These are phyloP conservation scores for Colletotrichum sp. DNA, from an alignment of 2,329 filamentous ascomycete genomes.

Conservation along the genomic window DNA sequence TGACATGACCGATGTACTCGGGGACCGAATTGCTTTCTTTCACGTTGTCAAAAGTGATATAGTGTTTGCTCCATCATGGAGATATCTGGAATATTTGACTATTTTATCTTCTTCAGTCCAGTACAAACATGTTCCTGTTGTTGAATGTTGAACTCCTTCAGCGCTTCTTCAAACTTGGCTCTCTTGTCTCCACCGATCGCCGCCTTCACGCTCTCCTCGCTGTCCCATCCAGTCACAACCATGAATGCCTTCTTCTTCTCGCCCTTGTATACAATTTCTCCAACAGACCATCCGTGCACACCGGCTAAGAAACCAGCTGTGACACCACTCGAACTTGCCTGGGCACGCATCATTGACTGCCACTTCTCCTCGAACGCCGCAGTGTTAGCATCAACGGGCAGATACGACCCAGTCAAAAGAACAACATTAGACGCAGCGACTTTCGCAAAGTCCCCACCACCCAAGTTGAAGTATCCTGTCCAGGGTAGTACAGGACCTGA, in stretches of 20 bases:
- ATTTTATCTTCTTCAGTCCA: not conserved
- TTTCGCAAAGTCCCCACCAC: not conserved
- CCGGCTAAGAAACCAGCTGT: not conserved
- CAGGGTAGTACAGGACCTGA: not conserved
- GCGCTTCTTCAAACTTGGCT: not conserved
- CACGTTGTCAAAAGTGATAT: not conserved
- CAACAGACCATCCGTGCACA: not conserved
- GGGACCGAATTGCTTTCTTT: not conserved
- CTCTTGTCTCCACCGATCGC: not conserved
- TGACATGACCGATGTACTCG: not conserved
- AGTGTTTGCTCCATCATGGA: fast-evolving
- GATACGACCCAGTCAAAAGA: not conserved
- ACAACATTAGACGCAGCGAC: not conserved
- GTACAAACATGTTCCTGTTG: not conserved
- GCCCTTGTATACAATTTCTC: not conserved
- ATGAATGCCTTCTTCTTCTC: not conserved
- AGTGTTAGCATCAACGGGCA: not conserved
- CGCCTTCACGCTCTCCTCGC: not conserved
- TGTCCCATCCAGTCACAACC: not conserved
- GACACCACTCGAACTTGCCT: not conserved
- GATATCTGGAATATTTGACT: fast-evolving
- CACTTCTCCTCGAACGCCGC: not conserved
- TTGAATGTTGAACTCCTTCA: not conserved
- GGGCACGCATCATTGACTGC: not conserved
- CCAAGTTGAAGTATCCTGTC: not conserved